Evolutionary conservation across 371 early-diverging fungal genomes (phyloP), one percentile per base, ranked within the genome.

Genomic region (Apophysomyces ossiformis): DNA sequence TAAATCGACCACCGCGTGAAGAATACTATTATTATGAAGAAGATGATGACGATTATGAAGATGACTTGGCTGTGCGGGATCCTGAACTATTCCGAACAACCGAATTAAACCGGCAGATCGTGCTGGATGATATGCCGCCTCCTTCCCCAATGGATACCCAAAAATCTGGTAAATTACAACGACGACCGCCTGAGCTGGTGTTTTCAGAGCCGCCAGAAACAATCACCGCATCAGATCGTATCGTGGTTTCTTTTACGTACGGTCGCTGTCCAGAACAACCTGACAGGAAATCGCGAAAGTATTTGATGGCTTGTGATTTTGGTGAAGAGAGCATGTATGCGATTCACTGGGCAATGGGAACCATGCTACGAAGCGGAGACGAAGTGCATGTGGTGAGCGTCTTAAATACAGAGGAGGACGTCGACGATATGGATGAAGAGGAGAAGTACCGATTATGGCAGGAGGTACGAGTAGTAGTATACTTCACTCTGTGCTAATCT

Each of bases 331-430:
- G 81, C 43, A 68, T 74, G 67, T 77, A 78, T 72, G 83, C 83
- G 0, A 69, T 78, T 56, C 76, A 79, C 36, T 84, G 81, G 81
- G 78, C 84, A 9, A 76, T 81, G 64, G 78, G 76, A 5, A 81
- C 84, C 1, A 74, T 84, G 43, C 75, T 84, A 15, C 78, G 84
- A 45, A 79, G 70, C 54, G 81, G 81, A n/a, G 84, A 87, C 58
- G 81, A 82, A 44, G 57, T 87, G 21, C 84, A 87, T 65, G 76
- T 87, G 0, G 84, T 77, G 7, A 84, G 82, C 43, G 79, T 85
- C 18, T 72, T 86, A 5, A 66, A 43, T 46, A 67, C 59, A 9
- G 85, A 87, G n/a, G 85, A 87, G 32, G 77, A 69, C 11, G 60
- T 75, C 4, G 69, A 75, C 9, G 72, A 70, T 45, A 71, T 77